Percentiles rank a stretch among this genome's conserved stretches.
phyloP scores from a whole-genome alignment of 805 yeast genomes.

The Cyberlindnera mrakii region DNA sequence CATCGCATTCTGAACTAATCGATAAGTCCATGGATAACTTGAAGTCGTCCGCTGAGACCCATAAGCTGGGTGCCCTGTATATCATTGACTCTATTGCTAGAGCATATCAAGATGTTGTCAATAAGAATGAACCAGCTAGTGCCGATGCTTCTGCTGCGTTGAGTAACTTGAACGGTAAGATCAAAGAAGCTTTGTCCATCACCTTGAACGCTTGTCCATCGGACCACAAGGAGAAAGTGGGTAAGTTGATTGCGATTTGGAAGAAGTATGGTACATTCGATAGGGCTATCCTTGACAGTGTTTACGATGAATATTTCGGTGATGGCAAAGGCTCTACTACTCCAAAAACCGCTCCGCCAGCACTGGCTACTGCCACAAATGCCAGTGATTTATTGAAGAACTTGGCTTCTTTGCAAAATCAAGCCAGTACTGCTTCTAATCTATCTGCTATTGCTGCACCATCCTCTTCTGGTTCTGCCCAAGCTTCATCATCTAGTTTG shows the following conservation, averaged over 20 bases:
- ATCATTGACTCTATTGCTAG: conserved; percentile 90
- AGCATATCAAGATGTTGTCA: conserved; percentile 72
- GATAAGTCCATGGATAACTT: conserved; percentile 58
- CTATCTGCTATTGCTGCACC: conserved; percentile 9
- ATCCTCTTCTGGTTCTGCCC: conserved; percentile 4
- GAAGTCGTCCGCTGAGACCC: conserved; percentile 67
- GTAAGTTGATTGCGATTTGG: conserved; percentile 90
- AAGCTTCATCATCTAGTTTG: conserved; percentile 18
- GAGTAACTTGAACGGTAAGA: conserved; percentile 53
- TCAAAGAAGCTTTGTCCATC: conserved; percentile 59
- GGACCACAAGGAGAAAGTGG: conserved; percentile 65
- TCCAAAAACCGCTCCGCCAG: conserved; percentile 50
- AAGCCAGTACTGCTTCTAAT: conserved; percentile 1
- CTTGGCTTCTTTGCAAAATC: conserved; percentile 43
- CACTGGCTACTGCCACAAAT: conserved; percentile 31
- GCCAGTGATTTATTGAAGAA: conserved; percentile 65
- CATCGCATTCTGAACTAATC: conserved; percentile 37
- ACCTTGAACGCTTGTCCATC: conserved; percentile 49
- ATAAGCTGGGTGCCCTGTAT: conserved; percentile 86
- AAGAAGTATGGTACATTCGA: conserved; percentile 75
- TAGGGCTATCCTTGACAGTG: conserved; percentile 44
- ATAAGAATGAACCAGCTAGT: conserved; percentile 59
- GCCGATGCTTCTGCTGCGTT: conserved; percentile 79
- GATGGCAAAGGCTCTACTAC: conserved; percentile 41
- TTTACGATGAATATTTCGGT: conserved; percentile 54